Base-by-base conservation (phyloP, 2,329 filamentous ascomycete genomes). In the Verticillium zaregamsianum region DNA sequence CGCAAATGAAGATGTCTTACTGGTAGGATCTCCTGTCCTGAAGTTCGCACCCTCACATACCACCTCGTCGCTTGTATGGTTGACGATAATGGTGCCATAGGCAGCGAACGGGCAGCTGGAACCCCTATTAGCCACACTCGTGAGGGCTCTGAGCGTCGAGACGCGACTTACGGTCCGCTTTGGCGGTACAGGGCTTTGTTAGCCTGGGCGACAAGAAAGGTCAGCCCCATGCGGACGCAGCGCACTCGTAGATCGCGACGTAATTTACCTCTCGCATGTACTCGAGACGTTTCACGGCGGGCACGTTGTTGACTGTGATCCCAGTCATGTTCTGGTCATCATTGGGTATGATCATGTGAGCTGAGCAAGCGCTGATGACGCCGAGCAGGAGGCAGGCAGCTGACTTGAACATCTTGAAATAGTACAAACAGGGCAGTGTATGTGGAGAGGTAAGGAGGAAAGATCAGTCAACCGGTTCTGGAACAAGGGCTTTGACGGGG, bases 1-100 rank as follows among this genome's bases (percentile, higher is more conserved):
- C 4, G 2, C 56, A 3, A 31, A 12, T 14, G 6, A 3, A 0
- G 37, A n/a, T 9, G 2, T 6, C 55, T 0, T 54, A 63, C 58
- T 62, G 0, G 63, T 64, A 9, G 63, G 63, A 1, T 64, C 61
- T n/a, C 63, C 63, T 1, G 61, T 64, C 3, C 61, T 49, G 11
- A 62, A 63, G 20, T 63, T 64, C 23, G 63, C 63, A 5, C 63
- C 63, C 23, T 62, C 61, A 12, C 37, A 40, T 12, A 40, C 37
- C 37, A 40, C 17, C 15, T 40, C 37, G 15, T 40, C 37, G 5
- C 65, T 68, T 0, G 82, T 84, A 66, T 86, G 83, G 66, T 86
- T 86, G 12, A 86, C 83, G 61, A 86, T 78, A 25, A 79, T 82
- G 14, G 79, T 76, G 3, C 81, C 82, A 67, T 85, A 86, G 8